phyloP scores from a whole-genome alignment of 2,329 filamentous ascomycete genomes.

The Lachnum nothofagi region DNA sequence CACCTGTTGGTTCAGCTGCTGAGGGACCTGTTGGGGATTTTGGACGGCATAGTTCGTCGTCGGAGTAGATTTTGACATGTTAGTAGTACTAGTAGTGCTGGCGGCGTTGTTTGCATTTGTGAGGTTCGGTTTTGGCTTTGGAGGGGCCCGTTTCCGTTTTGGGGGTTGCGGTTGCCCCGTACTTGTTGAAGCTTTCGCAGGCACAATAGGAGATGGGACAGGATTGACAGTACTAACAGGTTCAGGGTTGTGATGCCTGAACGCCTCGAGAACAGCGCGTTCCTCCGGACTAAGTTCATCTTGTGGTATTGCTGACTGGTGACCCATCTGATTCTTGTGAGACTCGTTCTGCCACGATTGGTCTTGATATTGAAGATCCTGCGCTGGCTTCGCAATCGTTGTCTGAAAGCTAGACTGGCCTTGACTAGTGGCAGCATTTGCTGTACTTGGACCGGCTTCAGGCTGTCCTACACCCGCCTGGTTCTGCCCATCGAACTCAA shows the following conservation, averaged over 20 bases:
- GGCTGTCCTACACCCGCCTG: conserved; percentile 13
- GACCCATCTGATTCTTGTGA: conserved; percentile 11
- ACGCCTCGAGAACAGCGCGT: conserved; percentile 31
- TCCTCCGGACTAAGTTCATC: conserved; percentile 32
- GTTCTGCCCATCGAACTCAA: conserved; percentile 14
- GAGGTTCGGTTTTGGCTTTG: conserved; percentile 8
- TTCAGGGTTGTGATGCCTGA: conserved; percentile 21
- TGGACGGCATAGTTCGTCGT: conserved; percentile 3
- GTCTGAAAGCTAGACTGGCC: conserved; percentile 6
- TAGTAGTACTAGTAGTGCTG: not conserved
- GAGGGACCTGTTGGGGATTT: conserved; percentile 4
- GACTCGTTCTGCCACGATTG: conserved; percentile 24
- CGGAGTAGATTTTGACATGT: not conserved
- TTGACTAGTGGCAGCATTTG: conserved; percentile 9
- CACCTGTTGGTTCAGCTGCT: conserved; percentile 5
- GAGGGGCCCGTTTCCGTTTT: conserved; percentile 21
- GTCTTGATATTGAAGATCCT: conserved; percentile 18
- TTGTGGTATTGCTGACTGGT: conserved; percentile 6
- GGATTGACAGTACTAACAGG: conserved; percentile 15
- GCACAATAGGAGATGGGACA: conserved; percentile 19
- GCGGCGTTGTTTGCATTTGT: not conserved
- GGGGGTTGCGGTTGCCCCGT: conserved; percentile 20
- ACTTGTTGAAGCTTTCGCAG: conserved; percentile 18
- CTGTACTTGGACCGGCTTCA: conserved; percentile 10
- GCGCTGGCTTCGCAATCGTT: conserved; percentile 12